Conservation (phyloP, 2,329 filamentous ascomycete species). For the Myriosclerotinia duriaeana region DNA sequence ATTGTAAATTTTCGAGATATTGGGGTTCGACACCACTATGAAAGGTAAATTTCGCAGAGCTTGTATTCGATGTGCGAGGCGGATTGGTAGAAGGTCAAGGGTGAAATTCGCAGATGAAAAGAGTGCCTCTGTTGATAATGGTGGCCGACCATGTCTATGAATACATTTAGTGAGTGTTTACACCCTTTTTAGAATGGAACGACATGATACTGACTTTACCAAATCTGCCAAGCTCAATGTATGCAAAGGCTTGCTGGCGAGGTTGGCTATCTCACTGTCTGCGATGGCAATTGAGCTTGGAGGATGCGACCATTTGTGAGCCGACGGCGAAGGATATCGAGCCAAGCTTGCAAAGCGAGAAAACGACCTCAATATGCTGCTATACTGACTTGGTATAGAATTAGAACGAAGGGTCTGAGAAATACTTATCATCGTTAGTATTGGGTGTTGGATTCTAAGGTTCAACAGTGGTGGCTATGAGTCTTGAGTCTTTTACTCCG, state of each 20-base stretch:
- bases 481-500: too few species aligned
- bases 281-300: conserved; percentile 53
- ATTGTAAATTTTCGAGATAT: conserved; percentile 90
- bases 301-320: conserved; percentile 45
- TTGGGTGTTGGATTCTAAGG: too few species aligned
- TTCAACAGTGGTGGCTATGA: too few species aligned
- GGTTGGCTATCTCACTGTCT: conserved; percentile 74
- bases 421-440: too few species aligned
- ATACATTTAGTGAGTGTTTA: conserved; percentile 23
- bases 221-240: conserved; percentile 83
- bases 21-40: conserved; percentile 97
- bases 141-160: conserved; percentile 72
- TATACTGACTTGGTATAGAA: too few species aligned
- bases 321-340: conserved; percentile 38
- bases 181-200: neutral
- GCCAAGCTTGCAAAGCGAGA: conserved; percentile 7
- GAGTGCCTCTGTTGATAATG: conserved; percentile 75
- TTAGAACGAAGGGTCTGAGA: too few species aligned
- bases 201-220: conserved; percentile 62
- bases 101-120: conserved; percentile 94
- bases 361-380: conserved; percentile 9
- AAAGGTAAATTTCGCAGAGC: conserved; percentile 91
- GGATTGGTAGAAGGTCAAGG: conserved; percentile 84
- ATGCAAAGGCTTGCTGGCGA: conserved; percentile 77
- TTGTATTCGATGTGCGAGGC: conserved; percentile 90